Base-by-base conservation (phyloP, 1,284 basidiomycete species). In the Gastroboletus turbinatus region DNA sequence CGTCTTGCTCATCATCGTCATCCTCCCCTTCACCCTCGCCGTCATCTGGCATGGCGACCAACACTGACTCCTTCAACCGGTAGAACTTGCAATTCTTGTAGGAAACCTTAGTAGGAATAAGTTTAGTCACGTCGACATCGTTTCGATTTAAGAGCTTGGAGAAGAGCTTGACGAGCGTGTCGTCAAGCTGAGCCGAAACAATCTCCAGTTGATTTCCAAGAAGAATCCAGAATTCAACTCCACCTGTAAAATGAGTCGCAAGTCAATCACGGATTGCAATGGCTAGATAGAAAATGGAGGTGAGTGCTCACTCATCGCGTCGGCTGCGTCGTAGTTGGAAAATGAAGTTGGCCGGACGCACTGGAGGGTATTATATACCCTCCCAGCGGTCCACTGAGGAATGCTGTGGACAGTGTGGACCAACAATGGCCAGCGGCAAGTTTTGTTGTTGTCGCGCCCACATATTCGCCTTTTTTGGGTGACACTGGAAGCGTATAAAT, bases 81-180 rank as follows among this genome's bases (percentile, higher is more conserved):
- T 33, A 46, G 19, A 46, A 47, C 4, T 11, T 4, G 46, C 16
- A 47, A 8, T 0, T 1, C 3, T 1, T 0, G 17, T 17, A 33
- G 0, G 30, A 3, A 8, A 40, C 1, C 0, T n/a, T 11, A 13
- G 10, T 4, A 25, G 16, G 46, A 5, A 40, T n/a, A 5, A 4
- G 1, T 13, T 25, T 2, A 1, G 21, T 8, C 10, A 13, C 30
- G 32, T 23, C 11, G 4, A 9, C 1, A 25, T 38, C 2, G 0
- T 36, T 11, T 7, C 3, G 32, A 13, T 23, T 23, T 23, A 23
- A 23, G 23, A 46, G 32, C 11, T 2, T 1, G 11, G 0, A 3
- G 2, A 46, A 46, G 21, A 47, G 3, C 1, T n/a, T 1, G 16
- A n/a, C 10, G 19, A 47, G 32, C 0, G 5, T 1, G 4, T 42